A percentile compares a stretch with the other conserved stretches of the same genome.
These are phyloP conservation scores for Eurotiales sp. DNA, from an alignment of 2,329 filamentous ascomycete genomes.

Conservation along the genomic window DNA sequence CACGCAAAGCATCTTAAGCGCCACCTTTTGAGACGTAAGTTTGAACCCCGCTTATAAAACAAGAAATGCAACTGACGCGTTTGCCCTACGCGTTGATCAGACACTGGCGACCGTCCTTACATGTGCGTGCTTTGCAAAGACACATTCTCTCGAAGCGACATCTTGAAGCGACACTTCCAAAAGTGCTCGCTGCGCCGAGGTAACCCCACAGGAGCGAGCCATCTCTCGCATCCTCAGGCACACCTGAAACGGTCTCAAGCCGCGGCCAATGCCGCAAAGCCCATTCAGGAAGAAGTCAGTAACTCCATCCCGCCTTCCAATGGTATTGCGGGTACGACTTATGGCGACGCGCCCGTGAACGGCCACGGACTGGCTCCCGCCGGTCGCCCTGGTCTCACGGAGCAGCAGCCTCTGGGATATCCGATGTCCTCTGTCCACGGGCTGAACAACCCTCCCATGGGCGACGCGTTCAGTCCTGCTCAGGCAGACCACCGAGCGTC, in stretches of 20 bases:
- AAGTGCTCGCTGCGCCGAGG: conserved; percentile 97
- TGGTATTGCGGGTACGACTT: conserved; percentile 41
- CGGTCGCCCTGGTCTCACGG: conserved; percentile 36
- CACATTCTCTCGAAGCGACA: conserved; percentile 96
- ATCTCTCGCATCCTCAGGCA: conserved; percentile 87
- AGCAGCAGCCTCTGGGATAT: conserved; percentile 43
- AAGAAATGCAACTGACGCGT: too few species aligned
- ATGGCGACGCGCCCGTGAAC: conserved; percentile 41
- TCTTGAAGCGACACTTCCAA: conserved; percentile 97
- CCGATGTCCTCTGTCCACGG: conserved; percentile 40
- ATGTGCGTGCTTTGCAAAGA: conserved; percentile 98
- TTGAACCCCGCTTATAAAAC: background rate
- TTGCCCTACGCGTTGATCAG: conserved; percentile 53
- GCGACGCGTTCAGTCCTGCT: conserved; percentile 13
- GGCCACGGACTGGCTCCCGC: conserved; percentile 33
- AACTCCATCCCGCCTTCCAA: conserved; percentile 39
- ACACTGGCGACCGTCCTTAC: conserved; percentile 96
- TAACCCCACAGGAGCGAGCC: conserved; percentile 90
- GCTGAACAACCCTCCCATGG: conserved; percentile 35
- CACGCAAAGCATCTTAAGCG: conserved; percentile 97
- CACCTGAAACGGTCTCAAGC: conserved; percentile 71
- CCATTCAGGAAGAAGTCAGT: conserved; percentile 44
- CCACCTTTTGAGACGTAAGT: conserved; percentile 92
- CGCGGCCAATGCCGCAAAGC: conserved; percentile 39
- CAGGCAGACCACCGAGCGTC: conserved; percentile 34